These are phyloP conservation scores for Graphiopsis chlorocephala DNA, from an alignment of 2,329 filamentous ascomycete genomes.

Conservation along the genomic window DNA sequence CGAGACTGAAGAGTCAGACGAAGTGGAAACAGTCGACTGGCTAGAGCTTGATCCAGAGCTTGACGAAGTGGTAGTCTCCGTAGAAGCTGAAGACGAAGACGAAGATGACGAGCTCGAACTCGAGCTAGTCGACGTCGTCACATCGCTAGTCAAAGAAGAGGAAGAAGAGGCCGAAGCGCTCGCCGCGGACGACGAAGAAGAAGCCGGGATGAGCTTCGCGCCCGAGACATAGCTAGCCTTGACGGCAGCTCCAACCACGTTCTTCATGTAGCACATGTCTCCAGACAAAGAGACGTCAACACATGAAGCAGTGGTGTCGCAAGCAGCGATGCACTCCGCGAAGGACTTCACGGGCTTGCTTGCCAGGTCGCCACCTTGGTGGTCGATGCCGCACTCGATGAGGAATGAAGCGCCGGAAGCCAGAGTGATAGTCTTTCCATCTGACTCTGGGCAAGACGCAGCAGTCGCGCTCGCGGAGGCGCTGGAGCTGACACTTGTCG, in stretches of 20 bases:
- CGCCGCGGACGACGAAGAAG: neutral
- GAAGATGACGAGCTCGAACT: neutral
- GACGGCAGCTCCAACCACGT: conserved; percentile 23
- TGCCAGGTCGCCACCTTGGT: conserved; percentile 22
- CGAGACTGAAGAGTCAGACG: too few relatives aligned
- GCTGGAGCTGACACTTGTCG: conserved; percentile 1
- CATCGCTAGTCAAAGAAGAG: neutral
- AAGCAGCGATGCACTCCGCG: conserved; percentile 19
- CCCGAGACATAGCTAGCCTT: conserved; percentile 26
- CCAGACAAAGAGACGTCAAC: conserved; percentile 15
- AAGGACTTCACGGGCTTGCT: conserved; percentile 1
- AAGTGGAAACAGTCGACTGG: neutral
- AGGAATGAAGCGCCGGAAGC: conserved; percentile 21
- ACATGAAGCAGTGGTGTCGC: conserved; percentile 13
- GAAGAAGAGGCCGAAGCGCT: neutral
- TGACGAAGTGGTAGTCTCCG: neutral
- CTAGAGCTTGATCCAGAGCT: neutral
- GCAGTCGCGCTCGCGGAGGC: neutral
- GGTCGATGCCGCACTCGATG: conserved; percentile 29
- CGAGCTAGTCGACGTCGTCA: neutral
- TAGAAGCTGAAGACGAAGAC: neutral
- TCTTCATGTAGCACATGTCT: conserved; percentile 27
- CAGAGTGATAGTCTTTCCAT: conserved; percentile 18
- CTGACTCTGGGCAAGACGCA: conserved; percentile 19
- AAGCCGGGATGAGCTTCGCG: conserved; percentile 25